Base-by-base conservation (phyloP, 2,329 filamentous ascomycete genomes). In the Cladosporium sphaerospermum region DNA sequence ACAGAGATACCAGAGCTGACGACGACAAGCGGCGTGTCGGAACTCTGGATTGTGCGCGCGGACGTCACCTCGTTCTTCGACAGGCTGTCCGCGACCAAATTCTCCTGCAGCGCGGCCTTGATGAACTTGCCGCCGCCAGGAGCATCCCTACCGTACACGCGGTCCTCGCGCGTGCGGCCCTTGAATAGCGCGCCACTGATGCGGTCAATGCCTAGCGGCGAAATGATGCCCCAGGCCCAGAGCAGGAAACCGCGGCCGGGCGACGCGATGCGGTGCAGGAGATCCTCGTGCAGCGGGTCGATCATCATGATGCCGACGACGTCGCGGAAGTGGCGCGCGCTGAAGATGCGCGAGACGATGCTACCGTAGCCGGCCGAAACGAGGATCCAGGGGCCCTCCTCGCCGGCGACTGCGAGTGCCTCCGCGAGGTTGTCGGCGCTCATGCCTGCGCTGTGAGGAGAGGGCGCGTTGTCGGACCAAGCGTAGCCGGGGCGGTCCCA, bases 21-120 rank as follows among this genome's bases (percentile, higher is more conserved):
- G 19, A 99, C 75, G 2, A 85, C 85, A 37, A 97, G 73, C 6
- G 89, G 86, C 11, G 86, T 88, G 54, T 87, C 76, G n/a, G 77
- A 77, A 54, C 36, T 80, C 71, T 96, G 89, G 50, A 97, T 93
- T 44, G 85, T 84, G 18, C 86, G 78, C 54, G 89, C 89, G 55
- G 84, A 87, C 42, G 79, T 75, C 14, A 95, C 83, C 64, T 99
- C 93, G 33, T 88, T 88, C 68, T 84, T 86, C 11, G 89, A 89
- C 60, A 97, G 82, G 1, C 88, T 89, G 59, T 84, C 81, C 0
- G 91, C 91, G 32, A 96, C 89, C 1, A 97, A 77, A 59, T 86
- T 92, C 73, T 99, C 93, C 71, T 99, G 93, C 53, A 99, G 77
- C 71, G 91, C 88, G 4, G 90, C 87, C 68, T 95, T 96, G 69